Evolutionary conservation across 2,329 filamentous ascomycete species (phyloP).

Genomic region (Aspergillus ibericus): DNA sequence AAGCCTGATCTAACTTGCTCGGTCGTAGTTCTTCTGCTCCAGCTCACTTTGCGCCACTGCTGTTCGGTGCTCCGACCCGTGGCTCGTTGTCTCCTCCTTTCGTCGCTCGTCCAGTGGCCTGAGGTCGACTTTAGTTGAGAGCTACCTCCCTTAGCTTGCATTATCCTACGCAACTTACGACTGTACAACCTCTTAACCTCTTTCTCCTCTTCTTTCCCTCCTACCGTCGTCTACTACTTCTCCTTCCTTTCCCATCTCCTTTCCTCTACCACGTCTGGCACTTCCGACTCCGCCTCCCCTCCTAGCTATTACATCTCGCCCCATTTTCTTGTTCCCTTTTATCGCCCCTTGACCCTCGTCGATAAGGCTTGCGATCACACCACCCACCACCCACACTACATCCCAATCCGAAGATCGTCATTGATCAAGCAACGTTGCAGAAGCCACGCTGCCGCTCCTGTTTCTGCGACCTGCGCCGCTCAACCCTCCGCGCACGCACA

Average conservation of each 20-base stretch:
- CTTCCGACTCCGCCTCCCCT: slow-evolving; percentile 5
- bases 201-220: slow-evolving; percentile 11
- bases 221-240: not conserved
- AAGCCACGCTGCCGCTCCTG: slow-evolving; percentile 13
- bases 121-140: slow-evolving; percentile 14
- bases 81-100: slow-evolving; percentile 23
- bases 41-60: slow-evolving; percentile 24
- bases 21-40: slow-evolving; percentile 7
- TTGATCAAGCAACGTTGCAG: slow-evolving; percentile 20
- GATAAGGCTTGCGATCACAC: slow-evolving; percentile 16
- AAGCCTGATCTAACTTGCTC: slow-evolving; percentile 12
- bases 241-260: slow-evolving; percentile 14
- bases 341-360: slow-evolving; percentile 13
- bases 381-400: slow-evolving; percentile 12
- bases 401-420: slow-evolving; percentile 6
- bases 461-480: slow-evolving; percentile 23
- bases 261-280: slow-evolving; percentile 15
- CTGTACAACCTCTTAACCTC: slow-evolving; percentile 17
- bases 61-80: slow-evolving; percentile 26
- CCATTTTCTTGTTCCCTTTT: slow-evolving; percentile 9
- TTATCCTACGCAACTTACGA: slow-evolving; percentile 12
- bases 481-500: slow-evolving; percentile 6
- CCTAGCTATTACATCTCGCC: slow-evolving; percentile 7
- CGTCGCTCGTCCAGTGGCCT: slow-evolving; percentile 19
- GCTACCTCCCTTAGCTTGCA: slow-evolving; percentile 21